A percentile compares a stretch with the other conserved stretches of the same genome.
Evolutionary conservation across 176 grass and related monocot genomes (phyloP).

Genomic region (Eleusine coracana): DNA sequence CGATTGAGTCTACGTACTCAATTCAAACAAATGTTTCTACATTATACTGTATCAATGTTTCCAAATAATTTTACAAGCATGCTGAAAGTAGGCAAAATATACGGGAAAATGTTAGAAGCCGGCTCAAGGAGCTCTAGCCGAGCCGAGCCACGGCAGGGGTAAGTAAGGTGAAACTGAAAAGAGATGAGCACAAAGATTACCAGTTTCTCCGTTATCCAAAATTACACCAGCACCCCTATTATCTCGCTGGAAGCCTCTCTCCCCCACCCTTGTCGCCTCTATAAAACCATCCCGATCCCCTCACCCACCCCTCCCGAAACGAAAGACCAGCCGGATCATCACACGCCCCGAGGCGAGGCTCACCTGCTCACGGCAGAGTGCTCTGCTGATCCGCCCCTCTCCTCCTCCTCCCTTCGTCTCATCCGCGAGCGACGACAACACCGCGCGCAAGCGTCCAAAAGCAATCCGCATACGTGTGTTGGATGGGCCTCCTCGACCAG

Average conservation of each 20-base stretch:
- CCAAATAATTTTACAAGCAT: too few species aligned
- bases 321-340: conserved; percentile 8
- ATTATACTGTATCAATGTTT: too few species aligned
- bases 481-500: conserved; percentile 77
- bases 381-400: not conserved
- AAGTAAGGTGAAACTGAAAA: not conserved
- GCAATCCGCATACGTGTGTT: not conserved
- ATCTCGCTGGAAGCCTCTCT: conserved; percentile 32
- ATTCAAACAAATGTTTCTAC: too few species aligned
- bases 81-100: too few species aligned
- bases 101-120: not conserved
- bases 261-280: conserved; percentile 3
- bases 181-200: not conserved
- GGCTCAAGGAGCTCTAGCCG: not conserved
- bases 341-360: conserved; percentile 9
- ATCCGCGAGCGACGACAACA: not conserved
- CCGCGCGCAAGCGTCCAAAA: not conserved
- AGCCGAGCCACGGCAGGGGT: not conserved
- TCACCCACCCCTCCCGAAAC: not conserved
- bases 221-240: conserved; percentile 20
- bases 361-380: not conserved
- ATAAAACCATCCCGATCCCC: conserved; percentile 27
- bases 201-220: conserved; percentile 10
- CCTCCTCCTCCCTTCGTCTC: not conserved
- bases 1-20: too few species aligned